A percentile compares a stretch with the other conserved stretches of the same genome.
These are phyloP conservation scores for Rhodotorula glutinis DNA, from an alignment of 1,284 basidiomycete species.

Conservation along the genomic window DNA sequence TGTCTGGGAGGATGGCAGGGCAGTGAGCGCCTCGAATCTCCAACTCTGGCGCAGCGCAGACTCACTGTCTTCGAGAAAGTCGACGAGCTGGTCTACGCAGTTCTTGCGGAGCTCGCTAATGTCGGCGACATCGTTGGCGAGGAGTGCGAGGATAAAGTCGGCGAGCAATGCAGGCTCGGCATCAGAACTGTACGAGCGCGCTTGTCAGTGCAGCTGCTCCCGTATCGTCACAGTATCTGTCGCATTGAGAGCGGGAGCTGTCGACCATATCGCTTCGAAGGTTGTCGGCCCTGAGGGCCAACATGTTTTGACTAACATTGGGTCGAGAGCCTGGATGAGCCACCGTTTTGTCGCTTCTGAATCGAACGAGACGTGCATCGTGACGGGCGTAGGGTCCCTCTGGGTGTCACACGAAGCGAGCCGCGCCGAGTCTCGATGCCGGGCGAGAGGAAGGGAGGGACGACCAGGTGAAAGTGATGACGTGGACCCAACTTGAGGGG, in stretches of 20 bases:
- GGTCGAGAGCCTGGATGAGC: slow-evolving; percentile 77
- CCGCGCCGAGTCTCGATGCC: too few species aligned
- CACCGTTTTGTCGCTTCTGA: slow-evolving; percentile 51
- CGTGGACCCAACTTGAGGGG: neutral
- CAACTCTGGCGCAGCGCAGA: neutral
- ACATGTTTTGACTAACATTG: slow-evolving; percentile 68
- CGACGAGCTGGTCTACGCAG: slow-evolving; percentile 71
- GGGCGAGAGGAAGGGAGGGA: neutral
- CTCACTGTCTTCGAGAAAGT: slow-evolving; percentile 73
- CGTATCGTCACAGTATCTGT: too few species aligned
- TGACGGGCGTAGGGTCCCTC: neutral
- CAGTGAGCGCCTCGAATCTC: too few species aligned
- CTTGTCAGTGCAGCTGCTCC: neutral
- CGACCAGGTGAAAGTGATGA: neutral
- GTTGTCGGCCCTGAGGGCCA: too few species aligned
- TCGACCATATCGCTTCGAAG: too few species aligned
- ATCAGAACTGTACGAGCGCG: slow-evolving; percentile 66
- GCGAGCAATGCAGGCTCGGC: slow-evolving; percentile 90
- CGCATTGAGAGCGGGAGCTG: too few species aligned
- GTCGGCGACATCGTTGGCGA: slow-evolving; percentile 83
- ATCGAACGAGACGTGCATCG: slow-evolving; percentile 3
- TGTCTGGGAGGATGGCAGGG: too few species aligned
- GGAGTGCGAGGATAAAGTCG: slow-evolving; percentile 89
- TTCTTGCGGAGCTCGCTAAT: slow-evolving; percentile 71
- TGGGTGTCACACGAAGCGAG: neutral